Evolutionary conservation across 352 stramenopile species (phyloP).

Genomic region (Thalassiosira hispida): DNA sequence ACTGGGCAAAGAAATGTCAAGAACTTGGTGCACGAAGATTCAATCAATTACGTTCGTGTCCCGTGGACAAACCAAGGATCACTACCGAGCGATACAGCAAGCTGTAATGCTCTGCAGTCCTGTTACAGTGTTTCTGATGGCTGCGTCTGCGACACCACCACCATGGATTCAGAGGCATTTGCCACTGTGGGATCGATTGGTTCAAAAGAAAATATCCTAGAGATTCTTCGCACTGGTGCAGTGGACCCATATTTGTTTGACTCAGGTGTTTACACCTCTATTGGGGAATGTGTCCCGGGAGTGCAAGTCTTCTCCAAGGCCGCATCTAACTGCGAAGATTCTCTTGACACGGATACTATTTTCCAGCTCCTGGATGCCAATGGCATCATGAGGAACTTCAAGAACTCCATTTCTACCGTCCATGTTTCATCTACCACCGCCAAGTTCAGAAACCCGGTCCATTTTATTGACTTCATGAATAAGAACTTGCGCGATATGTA

Average conservation of each 20-base stretch:
- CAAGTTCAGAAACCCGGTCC: constrained; percentile 35
- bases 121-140: constrained; percentile 11
- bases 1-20: constrained; percentile 5
- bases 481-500: constrained; percentile 13
- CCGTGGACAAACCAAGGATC: constrained; percentile 5
- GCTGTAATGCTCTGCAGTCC: neutral
- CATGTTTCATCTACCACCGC: constrained; percentile 7
- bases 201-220: constrained; percentile 6
- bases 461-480: constrained; percentile 34
- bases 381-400: constrained; percentile 12
- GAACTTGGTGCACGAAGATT: constrained; percentile 3
- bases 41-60: constrained; percentile 3
- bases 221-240: constrained; percentile 12
- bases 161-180: neutral
- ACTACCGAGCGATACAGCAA: constrained; percentile 1
- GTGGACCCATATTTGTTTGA: constrained; percentile 14
- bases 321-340: constrained; percentile 10
- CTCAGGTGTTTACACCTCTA: constrained; percentile 10
- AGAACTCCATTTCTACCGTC: constrained; percentile 45
- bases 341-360: constrained; percentile 21
- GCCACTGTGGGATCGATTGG: constrained; percentile 3
- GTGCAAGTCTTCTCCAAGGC: constrained; percentile 16
- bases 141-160: constrained; percentile 38
- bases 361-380: constrained; percentile 11
- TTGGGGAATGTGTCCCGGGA: constrained; percentile 7